phyloP scores from a whole-genome alignment of 2,329 filamentous ascomycete genomes.

The Teratosphaeria zuluensis region DNA sequence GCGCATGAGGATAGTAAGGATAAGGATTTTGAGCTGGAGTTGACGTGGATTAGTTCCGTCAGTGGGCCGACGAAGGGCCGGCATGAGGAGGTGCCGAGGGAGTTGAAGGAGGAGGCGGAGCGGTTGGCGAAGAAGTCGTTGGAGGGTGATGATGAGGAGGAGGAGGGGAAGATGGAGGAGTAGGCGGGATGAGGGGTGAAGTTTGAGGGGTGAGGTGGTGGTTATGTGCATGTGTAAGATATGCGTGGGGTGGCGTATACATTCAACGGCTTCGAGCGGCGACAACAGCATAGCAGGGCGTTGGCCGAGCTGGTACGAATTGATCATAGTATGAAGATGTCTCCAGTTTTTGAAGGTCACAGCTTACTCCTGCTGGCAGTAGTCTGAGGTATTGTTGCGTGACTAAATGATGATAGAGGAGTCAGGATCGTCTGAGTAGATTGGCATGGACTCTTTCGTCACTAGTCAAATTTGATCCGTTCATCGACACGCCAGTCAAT shows the following conservation, averaged over 20 bases:
- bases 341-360: background rate
- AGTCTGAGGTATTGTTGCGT: no score
- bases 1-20: constrained; percentile 99
- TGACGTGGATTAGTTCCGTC: constrained; percentile 89
- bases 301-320: background rate
- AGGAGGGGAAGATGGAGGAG: constrained; percentile 41
- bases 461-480: no score
- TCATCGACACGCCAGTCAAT: no score
- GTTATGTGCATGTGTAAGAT: background rate
- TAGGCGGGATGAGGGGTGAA: background rate
- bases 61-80: constrained; percentile 84
- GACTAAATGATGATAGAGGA: no score
- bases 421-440: no score
- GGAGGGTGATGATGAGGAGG: constrained; percentile 74
- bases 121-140: constrained; percentile 81
- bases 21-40: constrained; percentile 98
- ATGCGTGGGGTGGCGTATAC: background rate
- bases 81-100: constrained; percentile 88
- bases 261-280: background rate
- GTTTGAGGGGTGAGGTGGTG: background rate
- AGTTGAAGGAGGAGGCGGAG: constrained; percentile 84
- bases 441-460: no score
- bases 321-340: background rate
- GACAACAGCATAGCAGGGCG: background rate
- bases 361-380: no score